Evolutionary conservation across 352 stramenopile species (phyloP), one percentile per base, ranked within the genome.

Genomic region (Pythium coloratum): DNA sequence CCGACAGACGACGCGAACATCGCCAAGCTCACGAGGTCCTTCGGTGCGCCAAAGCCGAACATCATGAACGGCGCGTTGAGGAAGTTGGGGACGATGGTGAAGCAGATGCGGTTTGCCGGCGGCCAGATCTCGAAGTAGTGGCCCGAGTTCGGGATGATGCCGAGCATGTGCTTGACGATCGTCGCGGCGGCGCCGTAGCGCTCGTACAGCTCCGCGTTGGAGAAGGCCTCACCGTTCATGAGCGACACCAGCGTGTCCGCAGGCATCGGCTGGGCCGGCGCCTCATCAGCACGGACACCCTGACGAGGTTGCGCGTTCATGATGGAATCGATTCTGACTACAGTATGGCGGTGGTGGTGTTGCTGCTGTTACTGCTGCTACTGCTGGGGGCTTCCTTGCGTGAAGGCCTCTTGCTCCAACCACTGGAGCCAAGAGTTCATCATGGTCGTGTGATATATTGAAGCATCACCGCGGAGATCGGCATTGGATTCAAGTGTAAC

Each of bases 81-180:
- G 36, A 64, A 56, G 33, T 44, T 64, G 46, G 57, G 57, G 12
- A 63, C 56, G 56, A 62, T 62, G 9, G 56, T 62, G 24, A 28
- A 62, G 57, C 56, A 63, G 28, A 55, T 64, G 57, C 57, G 57
- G 24, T 24, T 64, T 6, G 57, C 57, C 2, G 57, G 57, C 28
- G 57, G 42, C 57, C 57, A 64, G 42, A 64, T 53, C 28, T 64
- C 42, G 28, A 64, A 64, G 58, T 64, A 64, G 6, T 33, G 26
- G 30, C 44, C 44, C 4, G 57, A 55, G 26, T 63, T 51, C 26
- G 57, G 57, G 57, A 63, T 55, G 20, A 63, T 16, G 18, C 40
- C 40, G 18, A 55, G 57, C 57, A 63, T 42, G 57, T 63, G 57
- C 3, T 44, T 47, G 7, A 47, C 57, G 40, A 63, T 63, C 14